Percentiles rank a stretch among this genome's conserved stretches.
Evolutionary conservation across 2,329 filamentous ascomycete species (phyloP).

Genomic region (Tolypocladium sp.): DNA sequence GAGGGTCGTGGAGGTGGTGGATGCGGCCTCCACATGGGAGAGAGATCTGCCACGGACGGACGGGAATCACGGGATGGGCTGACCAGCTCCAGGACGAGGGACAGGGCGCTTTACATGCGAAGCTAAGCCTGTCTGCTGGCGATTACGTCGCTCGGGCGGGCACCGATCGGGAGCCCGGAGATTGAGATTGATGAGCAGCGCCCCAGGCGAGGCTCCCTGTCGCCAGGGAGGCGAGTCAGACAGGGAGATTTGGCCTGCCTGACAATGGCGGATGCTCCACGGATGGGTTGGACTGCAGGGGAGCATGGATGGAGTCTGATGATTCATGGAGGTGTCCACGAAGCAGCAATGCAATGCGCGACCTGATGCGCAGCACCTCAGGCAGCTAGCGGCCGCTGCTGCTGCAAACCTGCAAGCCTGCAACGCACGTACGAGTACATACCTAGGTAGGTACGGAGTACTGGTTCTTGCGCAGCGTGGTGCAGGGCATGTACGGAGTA

Average conservation of each 20-base stretch:
- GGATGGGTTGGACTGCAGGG: neutral
- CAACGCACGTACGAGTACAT: neutral
- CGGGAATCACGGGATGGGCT: neutral
- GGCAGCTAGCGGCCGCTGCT: neutral
- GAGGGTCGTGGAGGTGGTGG: neutral
- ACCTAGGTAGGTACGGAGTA: neutral
- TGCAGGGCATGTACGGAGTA: neutral
- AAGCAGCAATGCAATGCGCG: neutral
- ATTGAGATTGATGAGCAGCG: slow-evolving; percentile 1
- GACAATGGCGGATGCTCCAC: neutral
- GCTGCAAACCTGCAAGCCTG: neutral
- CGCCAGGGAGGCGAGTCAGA: slow-evolving; percentile 6
- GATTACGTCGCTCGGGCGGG: neutral
- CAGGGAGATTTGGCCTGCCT: slow-evolving; percentile 5
- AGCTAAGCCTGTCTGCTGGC: slow-evolving; percentile 1
- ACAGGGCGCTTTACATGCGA: neutral
- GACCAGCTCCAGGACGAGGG: neutral
- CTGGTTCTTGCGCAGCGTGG: neutral
- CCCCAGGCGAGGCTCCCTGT: neutral
- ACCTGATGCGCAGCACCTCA: too few relatives aligned
- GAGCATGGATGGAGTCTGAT: neutral
- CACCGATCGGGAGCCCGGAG: slow-evolving; percentile 2
- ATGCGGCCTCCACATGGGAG: neutral
- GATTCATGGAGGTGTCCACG: neutral
- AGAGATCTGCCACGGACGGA: neutral